Base-by-base conservation (phyloP, 108 stramenopile species). In the Fragilaria radians region DNA sequence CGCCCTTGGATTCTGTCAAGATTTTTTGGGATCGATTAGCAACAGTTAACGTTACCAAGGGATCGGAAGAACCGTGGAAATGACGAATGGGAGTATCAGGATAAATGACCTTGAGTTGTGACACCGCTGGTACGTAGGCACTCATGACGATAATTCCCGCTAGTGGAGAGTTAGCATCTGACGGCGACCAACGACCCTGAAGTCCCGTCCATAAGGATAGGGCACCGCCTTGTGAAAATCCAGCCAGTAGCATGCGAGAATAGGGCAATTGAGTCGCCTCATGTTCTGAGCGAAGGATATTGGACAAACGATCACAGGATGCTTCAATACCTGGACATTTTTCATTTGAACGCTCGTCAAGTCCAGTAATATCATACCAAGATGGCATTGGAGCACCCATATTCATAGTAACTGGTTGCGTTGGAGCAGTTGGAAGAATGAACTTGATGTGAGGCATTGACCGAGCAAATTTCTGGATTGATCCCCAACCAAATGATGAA, bases 171-270 rank as follows among this genome's bases (percentile, higher is more conserved):
- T 86, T 82, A 5, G 56, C 61, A 7, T 53, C 42, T 0, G 55
- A 33, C 2, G 59, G 11, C 28, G 70, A 42, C 36, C 14, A 7
- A 7, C 11, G 36, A n/a, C 89, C 61, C 67, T 93, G 93, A 73
- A 97, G 66, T 1, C 94, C 95, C 9, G 88, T 91, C 63, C 67
- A 95, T 5, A 97, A 63, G 28, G 74, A 74, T 9, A 97, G 59
- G 0, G 95, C 94, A 0, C 91, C 97, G 5, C 97, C 97, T 70
- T 97, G 97, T 11, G 72, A 75, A 65, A 97, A 97, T 26, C 97
- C 97, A 21, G 89, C 91, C 59, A 97, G 63, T 3, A 92, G 83
- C 86, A 97, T 95, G 5, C 94, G 91, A 46, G 52, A 62, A 63
- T 85, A 89, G 0, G 94, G 87, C 14, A 97, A 61, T 9, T 90